Conservation (phyloP, 345 rosid genomes). For the Capsella bursapastoris region DNA sequence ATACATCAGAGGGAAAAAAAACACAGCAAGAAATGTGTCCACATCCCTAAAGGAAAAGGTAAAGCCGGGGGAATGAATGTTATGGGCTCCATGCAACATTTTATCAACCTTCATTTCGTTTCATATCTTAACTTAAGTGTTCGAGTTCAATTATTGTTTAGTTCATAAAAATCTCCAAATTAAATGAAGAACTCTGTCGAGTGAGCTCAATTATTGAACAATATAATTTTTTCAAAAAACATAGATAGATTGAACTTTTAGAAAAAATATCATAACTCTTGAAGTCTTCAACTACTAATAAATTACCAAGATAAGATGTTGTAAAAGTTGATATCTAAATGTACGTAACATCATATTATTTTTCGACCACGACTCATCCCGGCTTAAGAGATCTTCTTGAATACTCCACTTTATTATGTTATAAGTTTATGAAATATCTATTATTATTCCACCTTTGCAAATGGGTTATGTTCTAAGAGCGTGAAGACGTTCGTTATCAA, state of each 20-base stretch:
- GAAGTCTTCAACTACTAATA: not conserved
- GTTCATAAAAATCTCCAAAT: conserved; percentile 23
- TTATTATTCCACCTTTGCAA: no score
- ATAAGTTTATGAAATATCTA: not conserved
- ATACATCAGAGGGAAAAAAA: conserved; percentile 21
- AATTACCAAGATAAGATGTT: not conserved
- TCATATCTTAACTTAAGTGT: not conserved
- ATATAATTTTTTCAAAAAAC: not conserved
- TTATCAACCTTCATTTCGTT: conserved; percentile 10
- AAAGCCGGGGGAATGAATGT: conserved; percentile 38
- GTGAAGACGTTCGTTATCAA: no score
- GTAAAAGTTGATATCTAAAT: no score
- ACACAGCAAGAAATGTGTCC: conserved; percentile 33
- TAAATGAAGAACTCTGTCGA: conserved; percentile 12
- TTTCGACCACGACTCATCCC: not conserved
- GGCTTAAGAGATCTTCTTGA: not conserved
- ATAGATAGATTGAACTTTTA: not conserved
- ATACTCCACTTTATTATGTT: not conserved
- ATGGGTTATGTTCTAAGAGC: no score
- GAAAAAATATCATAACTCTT: not conserved
- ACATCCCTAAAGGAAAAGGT: conserved; percentile 17
- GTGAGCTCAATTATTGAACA: conserved; percentile 22
- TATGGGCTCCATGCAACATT: conserved; percentile 42
- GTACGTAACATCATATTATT: not conserved
- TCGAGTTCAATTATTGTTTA: conserved; percentile 26